phyloP scores from a whole-genome alignment of 371 early-diverging fungal species.

The Chytridiales sp. region DNA sequence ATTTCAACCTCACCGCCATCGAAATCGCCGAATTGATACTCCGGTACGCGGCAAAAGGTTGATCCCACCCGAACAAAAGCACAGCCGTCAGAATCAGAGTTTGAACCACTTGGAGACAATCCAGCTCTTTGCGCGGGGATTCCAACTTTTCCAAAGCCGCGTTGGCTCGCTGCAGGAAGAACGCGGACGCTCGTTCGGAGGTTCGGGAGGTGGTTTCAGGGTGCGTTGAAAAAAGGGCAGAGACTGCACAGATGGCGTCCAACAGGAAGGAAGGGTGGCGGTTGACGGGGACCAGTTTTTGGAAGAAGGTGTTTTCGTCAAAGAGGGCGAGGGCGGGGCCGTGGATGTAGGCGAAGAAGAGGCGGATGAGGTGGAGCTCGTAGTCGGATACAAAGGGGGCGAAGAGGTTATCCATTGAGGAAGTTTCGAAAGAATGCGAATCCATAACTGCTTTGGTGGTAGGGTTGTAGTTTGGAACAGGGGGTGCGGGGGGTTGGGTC shows the following conservation, averaged over 20 bases:
- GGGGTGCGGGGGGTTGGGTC: neutral
- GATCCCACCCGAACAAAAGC: conserved; percentile 18
- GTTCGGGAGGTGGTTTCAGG: conserved; percentile 11
- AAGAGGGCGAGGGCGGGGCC: conserved; percentile 22
- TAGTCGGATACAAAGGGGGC: conserved; percentile 14
- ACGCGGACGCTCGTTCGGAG: neutral
- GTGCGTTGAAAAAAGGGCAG: conserved; percentile 19
- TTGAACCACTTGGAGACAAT: conserved; percentile 22
- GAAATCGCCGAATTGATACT: conserved; percentile 23
- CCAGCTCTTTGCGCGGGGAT: conserved; percentile 2
- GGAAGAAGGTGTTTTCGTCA: conserved; percentile 31
- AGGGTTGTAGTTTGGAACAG: neutral
- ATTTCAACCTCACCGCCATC: conserved; percentile 21
- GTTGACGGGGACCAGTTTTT: conserved; percentile 32
- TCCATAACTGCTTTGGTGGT: neutral
- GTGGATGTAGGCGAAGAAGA: conserved; percentile 35
- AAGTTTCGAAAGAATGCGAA: neutral
- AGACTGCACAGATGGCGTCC: conserved; percentile 15
- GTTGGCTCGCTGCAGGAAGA: neutral
- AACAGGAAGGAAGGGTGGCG: conserved; percentile 30
- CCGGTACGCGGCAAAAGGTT: conserved; percentile 12
- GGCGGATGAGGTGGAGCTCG: conserved; percentile 31
- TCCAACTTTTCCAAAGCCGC: neutral
- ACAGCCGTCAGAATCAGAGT: conserved; percentile 8
- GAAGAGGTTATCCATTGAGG: neutral